A percentile compares a stretch with the other conserved stretches of the same genome.
Evolutionary conservation across 2,329 filamentous ascomycete genomes (phyloP).

Genomic region (Calonectria multiphialidica): DNA sequence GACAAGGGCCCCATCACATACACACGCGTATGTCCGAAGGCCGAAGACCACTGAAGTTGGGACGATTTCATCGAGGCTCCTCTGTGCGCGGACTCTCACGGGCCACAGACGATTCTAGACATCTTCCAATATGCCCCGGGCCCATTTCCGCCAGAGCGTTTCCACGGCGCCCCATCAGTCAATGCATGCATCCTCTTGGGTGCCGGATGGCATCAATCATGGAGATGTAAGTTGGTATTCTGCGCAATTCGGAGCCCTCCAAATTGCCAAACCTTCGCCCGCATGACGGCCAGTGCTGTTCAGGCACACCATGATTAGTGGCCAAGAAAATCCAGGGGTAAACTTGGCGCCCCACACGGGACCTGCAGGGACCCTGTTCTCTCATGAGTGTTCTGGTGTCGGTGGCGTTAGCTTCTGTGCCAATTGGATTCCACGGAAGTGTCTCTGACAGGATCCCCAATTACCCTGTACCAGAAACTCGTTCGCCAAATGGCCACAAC

Average conservation of each 20-base stretch:
- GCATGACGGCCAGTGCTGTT: conserved; percentile 3
- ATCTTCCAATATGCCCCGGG: not conserved
- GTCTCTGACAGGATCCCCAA: not conserved
- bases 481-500: not conserved
- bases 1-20: not conserved
- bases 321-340: conserved; percentile 15
- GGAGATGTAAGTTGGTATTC: not conserved
- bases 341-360: conserved; percentile 8
- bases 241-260: not conserved
- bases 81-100: not conserved
- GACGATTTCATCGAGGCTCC: not conserved
- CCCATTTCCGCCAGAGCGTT: not conserved
- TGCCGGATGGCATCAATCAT: not conserved
- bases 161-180: not conserved
- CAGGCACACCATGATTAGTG: conserved; percentile 6
- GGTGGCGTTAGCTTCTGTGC: not conserved
- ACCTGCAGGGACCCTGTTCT: not conserved
- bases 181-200: not conserved
- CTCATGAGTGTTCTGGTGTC: not conserved
- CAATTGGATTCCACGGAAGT: conserved; percentile 1
- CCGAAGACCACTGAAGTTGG: not conserved
- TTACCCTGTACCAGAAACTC: conserved; percentile 4
- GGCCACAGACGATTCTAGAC: not conserved
- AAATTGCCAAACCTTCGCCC: conserved; percentile 2
- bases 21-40: not conserved